These are phyloP conservation scores for Tetrahymena elliotti DNA, from an alignment of 73 alveolate species.

Conservation along the genomic window DNA sequence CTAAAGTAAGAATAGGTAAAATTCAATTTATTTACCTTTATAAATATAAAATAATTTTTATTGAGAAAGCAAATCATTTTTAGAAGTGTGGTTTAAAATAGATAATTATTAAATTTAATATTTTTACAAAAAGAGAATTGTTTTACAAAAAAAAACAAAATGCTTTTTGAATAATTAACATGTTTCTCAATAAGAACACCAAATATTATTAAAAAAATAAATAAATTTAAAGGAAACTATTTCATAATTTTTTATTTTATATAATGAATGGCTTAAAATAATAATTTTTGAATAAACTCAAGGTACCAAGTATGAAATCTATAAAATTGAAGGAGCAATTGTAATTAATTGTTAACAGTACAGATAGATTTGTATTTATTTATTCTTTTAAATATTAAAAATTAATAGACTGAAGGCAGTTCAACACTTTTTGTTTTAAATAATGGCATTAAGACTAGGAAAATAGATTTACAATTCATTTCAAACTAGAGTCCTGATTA, in stretches of 20 bases:
- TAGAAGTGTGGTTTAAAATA: too few relatives aligned
- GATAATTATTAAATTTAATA: too few relatives aligned
- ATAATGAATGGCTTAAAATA: background rate
- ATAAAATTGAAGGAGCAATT: background rate
- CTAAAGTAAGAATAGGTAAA: background rate
- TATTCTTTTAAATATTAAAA: too few relatives aligned
- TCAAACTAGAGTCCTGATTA: background rate
- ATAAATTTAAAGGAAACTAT: too few relatives aligned
- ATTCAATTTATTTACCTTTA: background rate
- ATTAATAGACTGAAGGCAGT: background rate
- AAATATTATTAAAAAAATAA: too few relatives aligned
- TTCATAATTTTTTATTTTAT: too few relatives aligned
- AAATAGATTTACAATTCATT: background rate
- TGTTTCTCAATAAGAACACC: too few relatives aligned
- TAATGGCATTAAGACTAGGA: background rate
- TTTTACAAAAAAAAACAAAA: too few relatives aligned
- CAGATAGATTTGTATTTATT: too few relatives aligned
- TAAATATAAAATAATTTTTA: background rate
- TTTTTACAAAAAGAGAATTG: background rate
- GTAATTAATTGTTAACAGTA: background rate
- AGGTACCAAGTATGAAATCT: background rate
- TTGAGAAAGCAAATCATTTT: background rate
- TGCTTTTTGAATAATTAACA: too few relatives aligned
- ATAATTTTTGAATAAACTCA: background rate
- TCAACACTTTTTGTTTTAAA: background rate